A percentile compares a stretch with the other conserved stretches of the same genome.
Conservation (phyloP, 2,329 filamentous ascomycete genomes). For the Diaporthe velutina region DNA sequence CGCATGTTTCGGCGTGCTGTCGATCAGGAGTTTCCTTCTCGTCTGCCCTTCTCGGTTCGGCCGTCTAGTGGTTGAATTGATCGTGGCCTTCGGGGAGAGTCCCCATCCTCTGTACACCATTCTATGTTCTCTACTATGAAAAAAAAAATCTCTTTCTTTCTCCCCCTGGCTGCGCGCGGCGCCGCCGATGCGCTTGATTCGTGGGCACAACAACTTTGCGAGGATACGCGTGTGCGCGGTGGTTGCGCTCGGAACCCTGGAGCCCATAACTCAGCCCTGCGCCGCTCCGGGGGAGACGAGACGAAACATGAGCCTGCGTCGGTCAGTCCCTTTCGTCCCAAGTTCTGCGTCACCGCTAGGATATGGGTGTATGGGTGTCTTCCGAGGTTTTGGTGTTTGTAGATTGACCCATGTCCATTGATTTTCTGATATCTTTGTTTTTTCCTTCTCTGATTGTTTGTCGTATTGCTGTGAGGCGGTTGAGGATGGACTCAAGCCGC, state of each 20-base stretch:
- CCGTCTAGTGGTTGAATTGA: not conserved
- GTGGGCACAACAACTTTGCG: not conserved
- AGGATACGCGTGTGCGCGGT: not conserved
- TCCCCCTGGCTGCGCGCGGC: not conserved
- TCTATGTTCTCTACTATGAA: not conserved
- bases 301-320: slow-evolving; percentile 31
- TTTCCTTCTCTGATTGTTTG: not conserved
- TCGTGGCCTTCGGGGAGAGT: too few species aligned
- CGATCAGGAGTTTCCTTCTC: slow-evolving; percentile 21
- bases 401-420: not conserved
- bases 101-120: not conserved
- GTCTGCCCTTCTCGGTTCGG: not conserved
- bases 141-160: too few species aligned
- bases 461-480: not conserved
- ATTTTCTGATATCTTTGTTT: not conserved
- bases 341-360: not conserved
- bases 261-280: slow-evolving; percentile 14
- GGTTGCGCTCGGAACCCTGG: not conserved
- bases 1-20: slow-evolving; percentile 23
- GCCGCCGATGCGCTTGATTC: not conserved
- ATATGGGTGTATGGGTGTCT: not conserved
- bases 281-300: not conserved
- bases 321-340: slow-evolving; percentile 29
- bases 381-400: not conserved
- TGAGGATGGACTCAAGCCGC: not conserved